These are phyloP conservation scores for Fusarium sp. DNA, from an alignment of 2,329 filamentous ascomycete genomes.

Conservation along the genomic window DNA sequence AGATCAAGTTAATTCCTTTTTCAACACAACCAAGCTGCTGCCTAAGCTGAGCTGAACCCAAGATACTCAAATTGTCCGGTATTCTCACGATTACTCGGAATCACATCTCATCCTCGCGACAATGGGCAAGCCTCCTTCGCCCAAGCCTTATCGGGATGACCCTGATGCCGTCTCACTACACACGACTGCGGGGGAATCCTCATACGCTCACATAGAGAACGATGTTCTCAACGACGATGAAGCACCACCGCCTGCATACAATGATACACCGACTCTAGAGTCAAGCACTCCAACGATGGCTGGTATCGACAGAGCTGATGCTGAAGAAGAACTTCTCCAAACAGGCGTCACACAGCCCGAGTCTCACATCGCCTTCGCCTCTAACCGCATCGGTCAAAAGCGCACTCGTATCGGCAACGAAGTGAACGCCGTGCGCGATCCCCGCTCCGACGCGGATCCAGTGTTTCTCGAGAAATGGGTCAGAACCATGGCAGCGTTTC, in stretches of 20 bases:
- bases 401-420: slow-evolving; percentile 30
- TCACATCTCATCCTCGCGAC: not conserved
- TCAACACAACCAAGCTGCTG: not conserved
- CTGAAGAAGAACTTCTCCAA: not conserved
- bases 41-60: not conserved
- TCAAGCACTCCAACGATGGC: not conserved
- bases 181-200: slow-evolving; percentile 20
- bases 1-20: not conserved
- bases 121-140: slow-evolving; percentile 7
- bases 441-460: slow-evolving; percentile 28
- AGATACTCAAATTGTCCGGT: not conserved
- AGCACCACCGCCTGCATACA: not conserved
- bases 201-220: slow-evolving; percentile 4
- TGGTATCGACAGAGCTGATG: not conserved
- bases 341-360: slow-evolving; percentile 10
- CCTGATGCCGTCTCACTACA: slow-evolving; percentile 35
- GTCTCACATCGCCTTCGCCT: slow-evolving; percentile 8
- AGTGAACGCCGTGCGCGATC: slow-evolving; percentile 17
- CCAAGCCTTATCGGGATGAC: slow-evolving; percentile 18
- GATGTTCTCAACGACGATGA: not conserved
- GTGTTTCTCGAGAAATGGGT: slow-evolving; percentile 22
- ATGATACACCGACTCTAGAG: not conserved
- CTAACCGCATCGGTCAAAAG: slow-evolving; percentile 22
- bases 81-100: fast-evolving
- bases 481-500: slow-evolving; percentile 7